Conservation (phyloP, 148 eudicot species). For the Diospyros lotus region DNA sequence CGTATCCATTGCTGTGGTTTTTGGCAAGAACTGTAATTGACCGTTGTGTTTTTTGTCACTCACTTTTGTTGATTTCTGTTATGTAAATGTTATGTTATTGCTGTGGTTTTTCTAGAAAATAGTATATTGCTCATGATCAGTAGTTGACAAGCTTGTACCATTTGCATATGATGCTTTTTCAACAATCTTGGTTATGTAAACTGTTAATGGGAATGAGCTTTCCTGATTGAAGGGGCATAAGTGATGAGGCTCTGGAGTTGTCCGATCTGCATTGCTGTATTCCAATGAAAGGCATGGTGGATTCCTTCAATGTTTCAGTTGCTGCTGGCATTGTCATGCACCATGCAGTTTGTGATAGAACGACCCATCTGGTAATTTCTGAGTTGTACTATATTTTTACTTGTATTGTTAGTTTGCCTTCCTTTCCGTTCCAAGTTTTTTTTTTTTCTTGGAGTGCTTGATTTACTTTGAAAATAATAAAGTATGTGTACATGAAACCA, state of each 20-base stretch:
- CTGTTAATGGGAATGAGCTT: constrained; percentile 1
- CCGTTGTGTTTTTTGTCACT: not conserved
- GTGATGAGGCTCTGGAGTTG: constrained; percentile 69
- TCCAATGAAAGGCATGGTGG: constrained; percentile 99
- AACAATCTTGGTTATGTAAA: not conserved
- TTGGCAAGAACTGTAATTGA: not conserved
- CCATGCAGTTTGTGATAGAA: constrained; percentile 91
- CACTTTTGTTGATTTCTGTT: not conserved
- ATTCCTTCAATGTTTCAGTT: constrained; percentile 93
- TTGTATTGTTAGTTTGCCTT: not conserved
- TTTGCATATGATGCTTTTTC: not conserved
- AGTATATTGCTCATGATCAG: no score
- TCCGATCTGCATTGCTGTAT: constrained; percentile 84
- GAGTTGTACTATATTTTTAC: not conserved
- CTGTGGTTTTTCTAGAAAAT: no score
- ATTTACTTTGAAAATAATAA: not conserved
- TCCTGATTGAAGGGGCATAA: constrained; percentile 63
- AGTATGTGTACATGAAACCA: not conserved
- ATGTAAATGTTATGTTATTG: not conserved
- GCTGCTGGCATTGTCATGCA: constrained; percentile 98
- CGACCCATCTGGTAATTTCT: constrained; percentile 60
- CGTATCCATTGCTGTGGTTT: not conserved
- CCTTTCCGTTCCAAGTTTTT: not conserved
- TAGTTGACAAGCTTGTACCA: not conserved
- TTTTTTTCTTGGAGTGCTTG: not conserved